A percentile compares a stretch with the other conserved stretches of the same genome.
Conservation (phyloP, 352 stramenopile species). For the Phytophthora pinifolia region DNA sequence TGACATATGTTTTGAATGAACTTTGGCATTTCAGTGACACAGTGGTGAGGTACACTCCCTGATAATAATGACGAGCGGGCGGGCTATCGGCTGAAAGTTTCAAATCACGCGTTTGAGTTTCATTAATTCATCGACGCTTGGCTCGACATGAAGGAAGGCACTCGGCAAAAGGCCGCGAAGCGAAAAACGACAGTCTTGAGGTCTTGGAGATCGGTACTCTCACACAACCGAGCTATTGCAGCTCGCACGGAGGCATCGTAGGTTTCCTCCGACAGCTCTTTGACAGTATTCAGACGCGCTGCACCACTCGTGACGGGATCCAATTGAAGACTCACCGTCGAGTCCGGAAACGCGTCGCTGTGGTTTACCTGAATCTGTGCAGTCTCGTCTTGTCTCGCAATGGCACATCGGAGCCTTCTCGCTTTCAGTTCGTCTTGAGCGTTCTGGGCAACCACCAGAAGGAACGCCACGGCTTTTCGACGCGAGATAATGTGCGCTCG, state of each 20-base stretch:
- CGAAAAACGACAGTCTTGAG: constrained; percentile 33
- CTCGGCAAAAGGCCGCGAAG: constrained; percentile 35
- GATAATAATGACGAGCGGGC: no score
- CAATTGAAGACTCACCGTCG: not conserved
- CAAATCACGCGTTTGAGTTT: not conserved
- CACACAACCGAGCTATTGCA: constrained; percentile 26
- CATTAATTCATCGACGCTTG: not conserved
- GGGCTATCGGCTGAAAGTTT: not conserved
- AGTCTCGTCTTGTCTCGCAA: constrained; percentile 4
- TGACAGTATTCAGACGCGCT: constrained; percentile 3
- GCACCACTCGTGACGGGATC: not conserved
- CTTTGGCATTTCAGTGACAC: not conserved
- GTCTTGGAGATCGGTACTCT: constrained; percentile 27
- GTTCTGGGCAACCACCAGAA: constrained; percentile 26
- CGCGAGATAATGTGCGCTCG: constrained; percentile 27
- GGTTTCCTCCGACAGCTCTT: constrained; percentile 15
- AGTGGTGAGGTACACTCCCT: not conserved
- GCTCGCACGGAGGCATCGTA: constrained; percentile 22
- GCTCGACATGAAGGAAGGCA: constrained; percentile 18
- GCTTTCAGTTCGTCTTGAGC: constrained; percentile 16
- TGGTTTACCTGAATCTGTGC: not conserved
- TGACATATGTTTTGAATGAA: constrained; percentile 10
- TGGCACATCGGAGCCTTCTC: constrained; percentile 16
- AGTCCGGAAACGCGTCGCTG: not conserved
- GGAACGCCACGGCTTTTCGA: constrained; percentile 24